phyloP scores from a whole-genome alignment of 2,329 filamentous ascomycete genomes.

The Fusarium sp. region DNA sequence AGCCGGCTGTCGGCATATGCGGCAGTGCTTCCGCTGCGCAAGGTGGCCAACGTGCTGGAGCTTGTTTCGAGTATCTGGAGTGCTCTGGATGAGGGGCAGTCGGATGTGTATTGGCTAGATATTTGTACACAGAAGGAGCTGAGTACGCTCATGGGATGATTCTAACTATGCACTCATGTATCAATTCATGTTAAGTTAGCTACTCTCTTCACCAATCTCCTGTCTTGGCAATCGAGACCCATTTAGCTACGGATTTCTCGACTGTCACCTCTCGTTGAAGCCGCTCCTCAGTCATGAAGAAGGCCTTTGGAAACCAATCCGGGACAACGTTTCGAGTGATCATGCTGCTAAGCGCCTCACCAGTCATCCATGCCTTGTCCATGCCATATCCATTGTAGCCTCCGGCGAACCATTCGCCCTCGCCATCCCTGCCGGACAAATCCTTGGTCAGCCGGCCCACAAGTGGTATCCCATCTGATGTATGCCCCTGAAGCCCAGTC shows the following conservation, averaged over 20 bases:
- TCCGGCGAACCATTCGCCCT: slow-evolving; percentile 56
- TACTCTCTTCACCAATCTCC: neutral
- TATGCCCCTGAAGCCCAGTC: slow-evolving; percentile 57
- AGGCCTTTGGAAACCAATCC: slow-evolving; percentile 33
- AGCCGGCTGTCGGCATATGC: slow-evolving; percentile 22
- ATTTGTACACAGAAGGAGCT: slow-evolving; percentile 19
- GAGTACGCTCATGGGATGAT: slow-evolving; percentile 27
- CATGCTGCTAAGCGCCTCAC: slow-evolving; percentile 49
- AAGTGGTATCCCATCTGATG: slow-evolving; percentile 56
- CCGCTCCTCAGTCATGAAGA: slow-evolving; percentile 18
- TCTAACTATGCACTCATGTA: too few relatives aligned
- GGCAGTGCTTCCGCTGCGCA: slow-evolving; percentile 16
- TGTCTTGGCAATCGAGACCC: neutral
- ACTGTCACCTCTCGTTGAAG: neutral
- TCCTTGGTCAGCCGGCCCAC: slow-evolving; percentile 54
- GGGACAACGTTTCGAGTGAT: slow-evolving; percentile 38
- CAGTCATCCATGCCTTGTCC: slow-evolving; percentile 59
- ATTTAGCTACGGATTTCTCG: neutral
- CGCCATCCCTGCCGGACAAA: slow-evolving; percentile 24
- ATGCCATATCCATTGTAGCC: slow-evolving; percentile 60
- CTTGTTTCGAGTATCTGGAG: slow-evolving; percentile 24
- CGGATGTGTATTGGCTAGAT: slow-evolving; percentile 34
- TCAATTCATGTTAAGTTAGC: neutral
- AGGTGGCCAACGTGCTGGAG: slow-evolving; percentile 16
- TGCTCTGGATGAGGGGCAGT: slow-evolving; percentile 19